Evolutionary conservation across 176 grass and related monocot species (phyloP).

Genomic region (Dactylis glomerata): DNA sequence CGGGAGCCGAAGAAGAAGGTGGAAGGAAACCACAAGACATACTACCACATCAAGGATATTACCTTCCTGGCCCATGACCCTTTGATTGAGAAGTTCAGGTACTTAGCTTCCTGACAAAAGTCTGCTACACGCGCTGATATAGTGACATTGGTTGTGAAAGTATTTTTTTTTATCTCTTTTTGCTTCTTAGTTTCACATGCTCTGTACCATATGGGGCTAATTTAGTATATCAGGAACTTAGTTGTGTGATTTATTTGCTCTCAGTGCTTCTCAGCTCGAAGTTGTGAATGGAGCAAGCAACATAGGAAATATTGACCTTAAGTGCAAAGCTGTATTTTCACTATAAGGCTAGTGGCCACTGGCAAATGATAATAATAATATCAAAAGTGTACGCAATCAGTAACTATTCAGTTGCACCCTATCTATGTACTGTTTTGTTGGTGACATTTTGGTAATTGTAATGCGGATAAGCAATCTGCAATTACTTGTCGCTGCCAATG

Average conservation of each 20-base stretch:
- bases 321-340: background rate
- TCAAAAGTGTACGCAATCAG: background rate
- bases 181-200: background rate
- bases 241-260: too few species aligned
- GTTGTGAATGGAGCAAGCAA: too few species aligned
- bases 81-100: slow-evolving; percentile 83
- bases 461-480: background rate
- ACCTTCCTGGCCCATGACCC: slow-evolving; percentile 70
- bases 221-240: background rate
- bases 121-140: background rate
- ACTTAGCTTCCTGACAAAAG: background rate
- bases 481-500: background rate
- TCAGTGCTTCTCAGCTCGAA: too few species aligned
- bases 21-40: slow-evolving; percentile 91
- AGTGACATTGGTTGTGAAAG: background rate
- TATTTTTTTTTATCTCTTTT: too few species aligned
- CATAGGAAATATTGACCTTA: background rate
- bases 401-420: background rate
- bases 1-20: slow-evolving; percentile 85
- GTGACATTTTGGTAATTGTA: background rate
- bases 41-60: slow-evolving; percentile 93
- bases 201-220: background rate
- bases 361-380: background rate
- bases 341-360: background rate
- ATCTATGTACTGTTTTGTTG: background rate